Evolutionary conservation across 2,329 filamentous ascomycete species (phyloP).

Genomic region (Apiospora pterosperma): DNA sequence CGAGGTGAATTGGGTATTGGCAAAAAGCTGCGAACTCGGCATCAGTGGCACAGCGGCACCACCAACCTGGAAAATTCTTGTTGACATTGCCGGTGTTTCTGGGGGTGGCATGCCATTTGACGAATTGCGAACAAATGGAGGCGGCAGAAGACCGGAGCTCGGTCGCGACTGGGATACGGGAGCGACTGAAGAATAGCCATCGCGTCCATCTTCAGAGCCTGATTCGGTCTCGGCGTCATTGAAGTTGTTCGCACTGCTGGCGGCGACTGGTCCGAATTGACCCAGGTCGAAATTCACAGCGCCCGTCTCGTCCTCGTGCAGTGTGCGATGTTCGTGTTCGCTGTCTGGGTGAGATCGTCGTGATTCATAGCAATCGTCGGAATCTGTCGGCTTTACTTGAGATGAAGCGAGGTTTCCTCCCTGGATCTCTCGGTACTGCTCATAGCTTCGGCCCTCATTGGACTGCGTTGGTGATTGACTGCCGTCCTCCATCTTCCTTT

Average conservation of each 20-base stretch:
- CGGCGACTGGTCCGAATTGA: conserved; percentile 28
- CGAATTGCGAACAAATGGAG: conserved; percentile 1
- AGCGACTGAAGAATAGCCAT: background rate
- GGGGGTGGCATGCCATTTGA: conserved; percentile 28
- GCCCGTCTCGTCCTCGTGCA: conserved; percentile 47
- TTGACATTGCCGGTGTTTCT: conserved; percentile 47
- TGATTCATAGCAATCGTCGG: conserved; percentile 20
- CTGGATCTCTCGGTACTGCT: conserved; percentile 32
- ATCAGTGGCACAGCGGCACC: background rate
- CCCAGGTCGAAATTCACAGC: conserved; percentile 25
- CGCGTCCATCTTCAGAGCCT: background rate
- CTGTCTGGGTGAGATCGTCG: conserved; percentile 19
- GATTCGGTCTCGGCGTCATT: background rate
- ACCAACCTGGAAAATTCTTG: conserved; percentile 39
- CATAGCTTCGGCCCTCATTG: conserved; percentile 55
- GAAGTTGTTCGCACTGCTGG: background rate
- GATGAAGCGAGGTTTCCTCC: conserved; percentile 5
- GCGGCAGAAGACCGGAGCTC: background rate
- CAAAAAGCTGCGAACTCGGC: conserved; percentile 48
- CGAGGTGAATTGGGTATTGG: conserved; percentile 51
- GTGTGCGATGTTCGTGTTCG: conserved; percentile 25
- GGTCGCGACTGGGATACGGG: background rate
- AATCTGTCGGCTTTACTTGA: conserved; percentile 24
- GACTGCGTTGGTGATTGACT: conserved; percentile 54
- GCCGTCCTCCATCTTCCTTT: conserved; percentile 36